Evolutionary conservation across 1,284 basidiomycete species (phyloP), one percentile per base, ranked within the genome.

Genomic region (Waitea zeae): DNA sequence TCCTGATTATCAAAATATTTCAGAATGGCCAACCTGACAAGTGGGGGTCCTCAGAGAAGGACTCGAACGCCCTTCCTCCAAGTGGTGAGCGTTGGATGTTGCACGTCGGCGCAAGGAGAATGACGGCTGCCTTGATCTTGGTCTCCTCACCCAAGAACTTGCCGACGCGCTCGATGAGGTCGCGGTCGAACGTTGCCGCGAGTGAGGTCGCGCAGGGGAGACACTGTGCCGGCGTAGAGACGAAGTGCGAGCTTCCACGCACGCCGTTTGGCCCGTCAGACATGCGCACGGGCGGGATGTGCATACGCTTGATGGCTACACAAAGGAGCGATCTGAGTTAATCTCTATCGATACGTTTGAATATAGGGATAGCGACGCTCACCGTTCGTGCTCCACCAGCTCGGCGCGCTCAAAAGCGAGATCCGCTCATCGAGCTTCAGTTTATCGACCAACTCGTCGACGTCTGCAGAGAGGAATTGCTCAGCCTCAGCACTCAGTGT

Each of bases 21-120:
- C 6, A 35, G 5, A 20, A 4, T 42, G 45, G 4, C 26, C 18
- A 46, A 14, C 83, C 83, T 14, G 75, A 76, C 4, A 82, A 62
- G 36, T 69, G 54, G 1, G 83, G 81, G 46, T 88, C 83, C 49
- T 87, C 83, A 0, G 80, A 79, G 56, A 81, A 86, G 29, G 74
- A 78, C 49, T 81, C 76, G 44, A 80, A 80, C 41, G 76, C 78
- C 39, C 80, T 58, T 33, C 81, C 81, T 15, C 79, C 79, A 7
- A 78, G 62, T 3, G 81, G 81, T 41, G 61, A 73, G 15, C 82
- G 64, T 49, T 84, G 80, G 33, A 81, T 82, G 49, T 87, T 87
- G 47, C 73, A 76, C 0, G 82, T 86, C 1, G 82, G 82, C 0
- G 72, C 82, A 17, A 86, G 67, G 30, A 78, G 64, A 33, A 79